These are phyloP conservation scores for Tolypocladium ovalisporum DNA, from an alignment of 2,329 filamentous ascomycete species.

Conservation along the genomic window DNA sequence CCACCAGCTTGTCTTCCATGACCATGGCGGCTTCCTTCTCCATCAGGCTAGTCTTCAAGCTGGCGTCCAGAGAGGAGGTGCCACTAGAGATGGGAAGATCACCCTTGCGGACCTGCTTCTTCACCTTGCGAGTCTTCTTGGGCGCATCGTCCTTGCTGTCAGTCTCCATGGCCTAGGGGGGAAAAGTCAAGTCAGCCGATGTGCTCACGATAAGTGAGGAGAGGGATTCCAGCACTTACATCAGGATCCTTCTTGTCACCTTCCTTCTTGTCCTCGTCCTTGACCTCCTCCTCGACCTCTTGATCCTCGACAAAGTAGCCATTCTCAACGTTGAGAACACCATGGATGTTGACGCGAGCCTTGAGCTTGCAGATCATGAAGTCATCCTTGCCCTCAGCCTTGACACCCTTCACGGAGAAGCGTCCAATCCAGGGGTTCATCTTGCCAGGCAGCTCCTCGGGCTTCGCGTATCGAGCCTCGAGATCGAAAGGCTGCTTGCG, in stretches of 20 bases:
- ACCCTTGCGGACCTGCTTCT: conserved; percentile 98
- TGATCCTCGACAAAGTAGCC: conserved; percentile 98
- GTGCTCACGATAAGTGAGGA: not conserved
- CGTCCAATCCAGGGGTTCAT: conserved; percentile 90
- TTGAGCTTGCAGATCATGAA: conserved; percentile 99
- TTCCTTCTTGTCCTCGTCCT: conserved; percentile 61
- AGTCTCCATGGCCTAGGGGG: conserved; percentile 68
- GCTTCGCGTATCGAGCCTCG: conserved; percentile 85
- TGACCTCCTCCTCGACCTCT: conserved; percentile 88
- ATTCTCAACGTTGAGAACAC: conserved; percentile 89
- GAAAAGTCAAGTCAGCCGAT: conserved; percentile 13
- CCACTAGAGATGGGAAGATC: conserved; percentile 80
- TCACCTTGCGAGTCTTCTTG: conserved; percentile 93
- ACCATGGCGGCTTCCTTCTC: conserved; percentile 89
- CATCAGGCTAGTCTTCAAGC: conserved; percentile 51
- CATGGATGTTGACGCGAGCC: conserved; percentile 91
- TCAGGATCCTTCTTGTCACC: conserved; percentile 57
- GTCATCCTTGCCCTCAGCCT: conserved; percentile 85
- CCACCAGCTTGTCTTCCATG: conserved; percentile 97
- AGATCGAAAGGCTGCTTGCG: conserved; percentile 95
- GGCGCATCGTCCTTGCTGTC: conserved; percentile 57
- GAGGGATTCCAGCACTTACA: conserved; percentile 42
- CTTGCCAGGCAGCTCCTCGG: conserved; percentile 79
- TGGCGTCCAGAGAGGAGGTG: conserved; percentile 66
- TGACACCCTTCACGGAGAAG: conserved; percentile 96